phyloP scores from a whole-genome alignment of 2,329 filamentous ascomycete species.

The Gaeumannomyces sp. region DNA sequence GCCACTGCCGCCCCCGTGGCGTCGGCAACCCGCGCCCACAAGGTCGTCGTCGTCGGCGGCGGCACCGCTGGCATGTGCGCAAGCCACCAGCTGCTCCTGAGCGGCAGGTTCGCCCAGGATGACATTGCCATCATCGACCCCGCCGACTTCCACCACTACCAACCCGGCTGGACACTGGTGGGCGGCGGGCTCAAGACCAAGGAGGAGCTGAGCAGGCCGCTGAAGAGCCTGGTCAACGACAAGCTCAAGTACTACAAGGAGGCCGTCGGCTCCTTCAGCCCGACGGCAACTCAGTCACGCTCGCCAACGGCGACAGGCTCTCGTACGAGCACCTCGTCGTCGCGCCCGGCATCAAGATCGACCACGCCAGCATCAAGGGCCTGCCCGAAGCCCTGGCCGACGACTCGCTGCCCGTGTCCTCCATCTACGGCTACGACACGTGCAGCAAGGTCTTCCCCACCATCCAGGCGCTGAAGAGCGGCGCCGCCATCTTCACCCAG shows the following conservation, averaged over 20 bases:
- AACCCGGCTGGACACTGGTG: constrained; percentile 64
- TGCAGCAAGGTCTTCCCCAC: constrained; percentile 46
- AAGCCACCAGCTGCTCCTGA: constrained; percentile 60
- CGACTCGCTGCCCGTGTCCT: constrained; percentile 41
- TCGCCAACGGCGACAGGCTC: constrained; percentile 49
- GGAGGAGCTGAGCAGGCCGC: constrained; percentile 46
- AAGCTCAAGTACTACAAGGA: constrained; percentile 56
- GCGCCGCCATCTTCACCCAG: constrained; percentile 53
- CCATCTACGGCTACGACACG: constrained; percentile 51
- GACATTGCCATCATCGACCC: constrained; percentile 63
- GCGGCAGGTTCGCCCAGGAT: constrained; percentile 47
- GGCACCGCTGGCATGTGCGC: constrained; percentile 60
- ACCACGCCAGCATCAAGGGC: constrained; percentile 46
- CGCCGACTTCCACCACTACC: constrained; percentile 58
- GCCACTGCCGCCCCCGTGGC: constrained; percentile 7
- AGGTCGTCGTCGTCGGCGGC: constrained; percentile 60
- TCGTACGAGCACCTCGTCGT: constrained; percentile 61
- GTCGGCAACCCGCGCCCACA: constrained; percentile 40
- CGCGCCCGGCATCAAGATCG: constrained; percentile 48
- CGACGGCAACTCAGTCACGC: constrained; percentile 48
- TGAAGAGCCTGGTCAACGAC: constrained; percentile 47
- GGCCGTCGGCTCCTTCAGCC: constrained; percentile 42
- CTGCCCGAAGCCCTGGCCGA: constrained; percentile 49
- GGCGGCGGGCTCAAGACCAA: constrained; percentile 60
- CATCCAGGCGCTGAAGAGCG: constrained; percentile 40